A percentile compares a stretch with the other conserved stretches of the same genome.
phyloP scores from a whole-genome alignment of 345 rosid genomes.

The Salix purpurea region DNA sequence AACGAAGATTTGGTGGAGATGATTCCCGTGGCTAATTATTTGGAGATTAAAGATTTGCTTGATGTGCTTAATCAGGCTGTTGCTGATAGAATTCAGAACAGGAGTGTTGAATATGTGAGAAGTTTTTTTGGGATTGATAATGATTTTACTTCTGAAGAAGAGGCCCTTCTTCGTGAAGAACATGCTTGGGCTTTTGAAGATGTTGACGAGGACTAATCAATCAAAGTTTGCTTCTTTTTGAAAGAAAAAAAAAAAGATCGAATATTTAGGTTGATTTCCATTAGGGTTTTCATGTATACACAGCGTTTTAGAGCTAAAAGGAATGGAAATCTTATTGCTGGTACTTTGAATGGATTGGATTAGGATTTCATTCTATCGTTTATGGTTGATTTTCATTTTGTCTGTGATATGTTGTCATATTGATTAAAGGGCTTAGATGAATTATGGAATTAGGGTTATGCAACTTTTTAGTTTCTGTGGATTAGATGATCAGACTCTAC shows the following conservation, averaged over 20 bases:
- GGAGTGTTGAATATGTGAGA: conserved; percentile 41
- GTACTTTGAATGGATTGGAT: background rate
- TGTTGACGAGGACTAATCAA: conserved; percentile 15
- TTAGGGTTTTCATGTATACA: background rate
- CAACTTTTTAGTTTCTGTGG: background rate
- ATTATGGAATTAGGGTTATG: background rate
- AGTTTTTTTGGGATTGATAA: conserved; percentile 34
- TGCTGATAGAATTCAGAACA: conserved; percentile 35
- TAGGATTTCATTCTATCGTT: background rate
- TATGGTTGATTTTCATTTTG: background rate
- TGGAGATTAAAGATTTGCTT: conserved; percentile 29
- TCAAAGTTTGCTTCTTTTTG: background rate
- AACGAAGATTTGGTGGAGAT: conserved; percentile 26
- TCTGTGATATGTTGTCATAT: background rate
- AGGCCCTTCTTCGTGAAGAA: conserved; percentile 17
- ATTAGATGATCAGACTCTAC: no score
- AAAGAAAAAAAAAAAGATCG: no score
- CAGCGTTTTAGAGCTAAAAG: background rate
- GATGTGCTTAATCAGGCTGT: conserved; percentile 4
- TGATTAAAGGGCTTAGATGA: background rate
- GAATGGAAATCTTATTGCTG: background rate
- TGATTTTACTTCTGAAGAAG: conserved; percentile 41
- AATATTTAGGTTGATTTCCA: background rate
- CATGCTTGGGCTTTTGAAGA: conserved; percentile 33
- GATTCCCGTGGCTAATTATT: conserved; percentile 32